A percentile compares a stretch with the other conserved stretches of the same genome.
Evolutionary conservation across 1,284 basidiomycete genomes (phyloP).

Genomic region (Cryptococcus sp.): DNA sequence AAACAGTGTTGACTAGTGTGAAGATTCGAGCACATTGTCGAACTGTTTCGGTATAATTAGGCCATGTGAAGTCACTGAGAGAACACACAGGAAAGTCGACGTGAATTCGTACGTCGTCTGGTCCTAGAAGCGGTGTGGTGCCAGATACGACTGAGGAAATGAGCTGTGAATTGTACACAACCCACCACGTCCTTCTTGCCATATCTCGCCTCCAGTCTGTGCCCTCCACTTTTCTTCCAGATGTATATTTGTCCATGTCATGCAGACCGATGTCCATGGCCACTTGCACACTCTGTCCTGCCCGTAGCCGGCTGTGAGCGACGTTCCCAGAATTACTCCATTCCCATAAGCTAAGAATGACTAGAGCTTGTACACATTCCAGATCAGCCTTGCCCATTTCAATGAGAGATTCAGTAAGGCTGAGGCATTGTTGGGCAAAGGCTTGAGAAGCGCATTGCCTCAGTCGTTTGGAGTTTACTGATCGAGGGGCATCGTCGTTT

Average conservation of each 20-base stretch:
- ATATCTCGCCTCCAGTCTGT: conserved; percentile 45
- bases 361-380: conserved; percentile 45
- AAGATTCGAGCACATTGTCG: conserved; percentile 38
- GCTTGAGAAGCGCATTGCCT: conserved; percentile 31
- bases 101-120: conserved; percentile 44
- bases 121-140: conserved; percentile 30
- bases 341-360: conserved; percentile 47
- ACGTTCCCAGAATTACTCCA: conserved; percentile 44
- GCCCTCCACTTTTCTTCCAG: conserved; percentile 35
- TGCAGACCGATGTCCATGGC: conserved; percentile 48
- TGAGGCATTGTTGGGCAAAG: conserved; percentile 25
- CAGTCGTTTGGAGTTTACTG: conserved; percentile 36
- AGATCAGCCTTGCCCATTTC: conserved; percentile 20
- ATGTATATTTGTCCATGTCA: conserved; percentile 36
- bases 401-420: conserved; percentile 21
- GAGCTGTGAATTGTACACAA: conserved; percentile 42
- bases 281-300: conserved; percentile 36
- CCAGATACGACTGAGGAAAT: conserved; percentile 32
- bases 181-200: conserved; percentile 50
- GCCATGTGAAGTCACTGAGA: conserved; percentile 43
- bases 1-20: conserved; percentile 39
- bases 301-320: conserved; percentile 25
- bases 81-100: conserved; percentile 46
- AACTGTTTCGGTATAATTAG: conserved; percentile 43
- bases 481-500: conserved; percentile 40